Evolutionary conservation across 73 alveolate species (phyloP).

Genomic region (Paraurostyla sp.): DNA sequence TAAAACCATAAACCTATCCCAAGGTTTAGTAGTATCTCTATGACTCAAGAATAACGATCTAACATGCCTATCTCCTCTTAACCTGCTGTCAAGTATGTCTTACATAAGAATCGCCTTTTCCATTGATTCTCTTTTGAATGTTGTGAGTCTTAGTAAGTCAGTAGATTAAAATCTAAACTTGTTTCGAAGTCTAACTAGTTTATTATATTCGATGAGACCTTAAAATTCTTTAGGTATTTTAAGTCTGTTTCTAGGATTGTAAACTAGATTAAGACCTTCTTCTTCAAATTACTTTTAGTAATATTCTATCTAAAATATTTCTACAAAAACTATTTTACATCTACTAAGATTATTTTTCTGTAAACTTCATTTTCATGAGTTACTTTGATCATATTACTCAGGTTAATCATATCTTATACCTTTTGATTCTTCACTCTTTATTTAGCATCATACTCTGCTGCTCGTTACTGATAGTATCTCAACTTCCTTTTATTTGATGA

Average conservation of each 20-base stretch:
- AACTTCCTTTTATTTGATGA: slow-evolving; percentile 1
- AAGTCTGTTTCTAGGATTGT: neutral
- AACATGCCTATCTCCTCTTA: slow-evolving; percentile 7
- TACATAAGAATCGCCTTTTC: slow-evolving; percentile 30
- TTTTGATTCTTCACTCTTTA: neutral
- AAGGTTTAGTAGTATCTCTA: neutral
- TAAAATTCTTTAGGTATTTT: slow-evolving; percentile 22
- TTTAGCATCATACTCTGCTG: slow-evolving; percentile 45
- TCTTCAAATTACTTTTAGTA: neutral
- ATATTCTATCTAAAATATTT: neutral
- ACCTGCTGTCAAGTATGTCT: slow-evolving; percentile 19
- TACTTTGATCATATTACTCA: slow-evolving; percentile 17
- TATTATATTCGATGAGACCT: slow-evolving; percentile 9
- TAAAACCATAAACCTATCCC: no score
- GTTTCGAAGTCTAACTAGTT: neutral
- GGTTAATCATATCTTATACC: slow-evolving; percentile 13
- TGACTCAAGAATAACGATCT: neutral
- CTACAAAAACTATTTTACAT: neutral
- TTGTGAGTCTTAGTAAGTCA: slow-evolving; percentile 8
- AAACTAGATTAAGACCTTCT: neutral
- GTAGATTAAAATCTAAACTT: neutral
- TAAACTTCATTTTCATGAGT: neutral
- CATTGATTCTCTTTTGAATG: slow-evolving; percentile 37
- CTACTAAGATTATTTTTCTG: neutral
- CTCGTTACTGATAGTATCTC: neutral